Evolutionary conservation across 1,284 basidiomycete genomes (phyloP), one percentile per base, ranked within the genome.

Genomic region (Tetrapyrgos nigripes): DNA sequence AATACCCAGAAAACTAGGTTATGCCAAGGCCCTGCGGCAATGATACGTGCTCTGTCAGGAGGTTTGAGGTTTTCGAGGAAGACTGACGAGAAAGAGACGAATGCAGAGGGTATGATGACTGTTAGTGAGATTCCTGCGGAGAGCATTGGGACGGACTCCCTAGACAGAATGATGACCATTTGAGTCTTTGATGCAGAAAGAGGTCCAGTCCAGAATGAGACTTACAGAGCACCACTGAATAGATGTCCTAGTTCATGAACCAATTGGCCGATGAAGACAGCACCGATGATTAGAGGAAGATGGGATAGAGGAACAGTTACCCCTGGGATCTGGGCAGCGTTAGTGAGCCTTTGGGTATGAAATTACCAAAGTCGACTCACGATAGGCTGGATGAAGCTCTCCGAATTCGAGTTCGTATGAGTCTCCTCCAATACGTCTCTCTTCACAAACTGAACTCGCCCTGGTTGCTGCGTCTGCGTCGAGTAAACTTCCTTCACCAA

Each of bases 231-330:
- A 13, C 87, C 88, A 13, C 83, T 74, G 27, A 91, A 64, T 17
- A 85, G 87, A 70, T 93, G 91, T 13, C 91, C 91, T 0, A 81
- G 70, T 73, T 93, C 91, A 64, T 93, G 91, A 19, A 89, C 65
- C 17, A 85, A 63, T 71, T 91, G 89, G 43, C 79, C 79, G 8
- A 83, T 29, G 51, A 86, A 78, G 3, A 92, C 77, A 0, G 86
- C 78, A n/a, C 80, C 17, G 14, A 92, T 65, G 50, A 92, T 83
- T 29, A 84, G 61, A 3, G 86, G 85, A 1, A 89, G 65, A 66
- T 92, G 84, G 31, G 73, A 71, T n/a, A 89, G 65, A 1, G 91
- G 91, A 1, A 89, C 83, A 1, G 89, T 93, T 3, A 92, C 59
- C 3, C 91, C 91, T 14, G 91, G 91, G 45, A 93, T 85, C 90